A percentile compares a stretch with the other conserved stretches of the same genome.
phyloP scores from a whole-genome alignment of 257 asterid genomes.

The Solanum paucissectum region DNA sequence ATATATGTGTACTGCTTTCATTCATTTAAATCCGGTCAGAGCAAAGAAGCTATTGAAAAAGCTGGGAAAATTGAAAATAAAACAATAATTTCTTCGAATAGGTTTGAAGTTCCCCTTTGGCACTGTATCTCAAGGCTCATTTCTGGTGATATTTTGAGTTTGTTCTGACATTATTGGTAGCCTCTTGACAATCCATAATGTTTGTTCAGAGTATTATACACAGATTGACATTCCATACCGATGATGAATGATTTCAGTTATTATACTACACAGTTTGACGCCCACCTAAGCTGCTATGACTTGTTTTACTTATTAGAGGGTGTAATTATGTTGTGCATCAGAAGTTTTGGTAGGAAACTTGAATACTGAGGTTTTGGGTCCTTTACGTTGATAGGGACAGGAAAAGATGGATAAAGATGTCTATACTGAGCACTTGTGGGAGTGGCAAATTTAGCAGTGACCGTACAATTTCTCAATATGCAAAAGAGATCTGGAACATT shows the following conservation, averaged over 20 bases:
- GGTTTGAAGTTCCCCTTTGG: not conserved
- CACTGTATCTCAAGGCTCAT: not conserved
- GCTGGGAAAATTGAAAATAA: not conserved
- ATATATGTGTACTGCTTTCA: not conserved
- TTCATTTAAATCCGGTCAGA: not conserved
- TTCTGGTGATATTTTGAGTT: not conserved
- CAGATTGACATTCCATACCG: not conserved
- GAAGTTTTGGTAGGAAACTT: not conserved
- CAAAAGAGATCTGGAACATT: conserved; percentile 81
- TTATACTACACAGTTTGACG: not conserved
- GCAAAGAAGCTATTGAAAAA: not conserved
- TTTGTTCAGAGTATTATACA: not conserved
- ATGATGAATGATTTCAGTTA: not conserved
- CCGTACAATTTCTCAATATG: conserved; percentile 86
- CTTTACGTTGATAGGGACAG: conserved; percentile 59
- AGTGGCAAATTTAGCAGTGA: conserved; percentile 96
- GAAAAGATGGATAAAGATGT: conserved; percentile 87
- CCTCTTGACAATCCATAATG: not conserved
- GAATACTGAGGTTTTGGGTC: not conserved
- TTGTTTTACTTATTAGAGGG: not conserved
- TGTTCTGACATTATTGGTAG: not conserved
- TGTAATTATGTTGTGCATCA: not conserved
- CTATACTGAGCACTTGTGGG: conserved; percentile 93
- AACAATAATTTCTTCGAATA: not conserved
- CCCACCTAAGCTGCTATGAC: not conserved